Percentiles rank a stretch among this genome's conserved stretches.
These are phyloP conservation scores for Kluyveromyces nonfermentans DNA, from an alignment of 805 yeast species.

Conservation along the genomic window DNA sequence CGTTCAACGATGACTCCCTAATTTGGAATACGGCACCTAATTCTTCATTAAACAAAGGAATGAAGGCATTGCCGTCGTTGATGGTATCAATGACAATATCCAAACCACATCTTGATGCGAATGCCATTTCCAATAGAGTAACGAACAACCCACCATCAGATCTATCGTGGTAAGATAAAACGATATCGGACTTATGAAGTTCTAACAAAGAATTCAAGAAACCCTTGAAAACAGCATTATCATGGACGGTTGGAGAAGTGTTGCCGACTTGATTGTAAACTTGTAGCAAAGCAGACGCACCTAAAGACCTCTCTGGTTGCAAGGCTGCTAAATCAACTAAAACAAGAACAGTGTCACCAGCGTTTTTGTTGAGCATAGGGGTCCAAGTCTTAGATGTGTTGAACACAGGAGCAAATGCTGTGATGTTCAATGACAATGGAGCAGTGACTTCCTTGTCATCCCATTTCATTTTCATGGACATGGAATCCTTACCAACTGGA, in stretches of 20 bases:
- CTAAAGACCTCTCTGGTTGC: slow-evolving; percentile 48
- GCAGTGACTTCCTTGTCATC: slow-evolving; percentile 83
- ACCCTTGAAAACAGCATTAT: slow-evolving; percentile 49
- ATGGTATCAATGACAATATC: slow-evolving; percentile 38
- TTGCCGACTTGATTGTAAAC: slow-evolving; percentile 84
- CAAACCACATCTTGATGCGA: slow-evolving; percentile 86
- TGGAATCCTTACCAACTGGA: slow-evolving; percentile 98
- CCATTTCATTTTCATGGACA: slow-evolving; percentile 99
- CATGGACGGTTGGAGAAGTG: slow-evolving; percentile 73
- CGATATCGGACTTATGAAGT: slow-evolving; percentile 60
- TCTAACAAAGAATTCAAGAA: slow-evolving; percentile 60
- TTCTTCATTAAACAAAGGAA: slow-evolving; percentile 80
- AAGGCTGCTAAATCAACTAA: slow-evolving; percentile 69
- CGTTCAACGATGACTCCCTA: slow-evolving; percentile 38
- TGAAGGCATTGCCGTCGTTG: slow-evolving; percentile 35
- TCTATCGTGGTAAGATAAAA: slow-evolving; percentile 87
- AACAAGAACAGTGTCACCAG: slow-evolving; percentile 53
- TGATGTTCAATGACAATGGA: slow-evolving; percentile 84
- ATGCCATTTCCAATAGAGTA: slow-evolving; percentile 89
- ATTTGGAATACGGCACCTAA: slow-evolving; percentile 95
- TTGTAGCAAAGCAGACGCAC: slow-evolving; percentile 93
- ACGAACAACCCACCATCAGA: slow-evolving; percentile 94
- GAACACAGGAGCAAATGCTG: slow-evolving; percentile 83
- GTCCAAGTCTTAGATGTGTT: slow-evolving; percentile 93
- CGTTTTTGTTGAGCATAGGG: slow-evolving; percentile 54